Evolutionary conservation across 75 land plant species (phyloP), one percentile per base, ranked within the genome.

Genomic region (Pinus tabuliformis): DNA sequence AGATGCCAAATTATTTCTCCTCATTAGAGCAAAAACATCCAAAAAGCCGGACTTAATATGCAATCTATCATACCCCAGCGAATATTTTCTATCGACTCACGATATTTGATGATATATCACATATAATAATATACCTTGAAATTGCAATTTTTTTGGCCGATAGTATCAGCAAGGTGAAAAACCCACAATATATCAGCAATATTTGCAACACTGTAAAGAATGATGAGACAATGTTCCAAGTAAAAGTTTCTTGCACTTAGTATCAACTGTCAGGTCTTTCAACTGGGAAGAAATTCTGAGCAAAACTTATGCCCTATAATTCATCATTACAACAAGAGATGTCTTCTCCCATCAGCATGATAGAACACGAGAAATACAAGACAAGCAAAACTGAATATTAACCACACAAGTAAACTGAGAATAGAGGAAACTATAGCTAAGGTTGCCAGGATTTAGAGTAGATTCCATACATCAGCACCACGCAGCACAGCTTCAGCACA

Each of bases 401-500:
- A 57, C 15, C 6, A 75, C 14, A 33, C 36, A 75, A 17, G 8
- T 16, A 74, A 6, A 42, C 24, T 54, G n/a, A 59, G n/a, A 22
- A 24, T 7, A 3, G n/a, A 75, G 52, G 57, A 57, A 70, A 73
- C 13, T 75, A 77, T 22, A 54, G 36, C 20, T 60, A 58, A 21
- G 28, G 12, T 24, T 70, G 45, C 14, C 24, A 36, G 62, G 45
- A 52, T 56, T 75, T 62, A 76, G 56, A 76, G 66, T 74, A 76
- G 33, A 64, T 28, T 14, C 58, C 83, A 70, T 84, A 97, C 98
- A 85, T 97, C 88, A 81, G 99, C 99, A 64, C 99, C 99, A 11
- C 99, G 95, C 76, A 97, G 87, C 77, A 97, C 99, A 68, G 99
- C 88, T 81, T 97, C 99, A 18, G 98, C 99, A 81, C 99, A 97